Percentiles rank a stretch among this genome's conserved stretches.
phyloP scores from a whole-genome alignment of 2,329 filamentous ascomycete species.

The Alternaria triticina region DNA sequence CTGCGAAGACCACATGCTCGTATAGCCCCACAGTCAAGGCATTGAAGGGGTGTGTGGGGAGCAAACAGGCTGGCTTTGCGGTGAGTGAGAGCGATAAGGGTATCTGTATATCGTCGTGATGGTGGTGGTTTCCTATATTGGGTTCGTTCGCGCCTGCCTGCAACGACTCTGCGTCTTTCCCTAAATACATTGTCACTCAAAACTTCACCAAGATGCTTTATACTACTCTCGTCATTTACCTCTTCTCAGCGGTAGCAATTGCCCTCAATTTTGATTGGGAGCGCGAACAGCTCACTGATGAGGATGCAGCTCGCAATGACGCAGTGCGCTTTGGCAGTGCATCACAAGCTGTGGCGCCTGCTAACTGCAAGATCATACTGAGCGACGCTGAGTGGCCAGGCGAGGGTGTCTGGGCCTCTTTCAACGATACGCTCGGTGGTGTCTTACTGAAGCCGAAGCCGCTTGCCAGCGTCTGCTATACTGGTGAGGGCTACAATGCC shows the following conservation, averaged over 20 bases:
- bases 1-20: neutral
- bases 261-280: conserved; percentile 36
- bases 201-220: neutral
- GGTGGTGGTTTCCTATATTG: neutral
- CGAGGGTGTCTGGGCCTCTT: conserved; percentile 25
- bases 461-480: conserved; percentile 30
- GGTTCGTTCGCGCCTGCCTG: neutral
- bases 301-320: conserved; percentile 20
- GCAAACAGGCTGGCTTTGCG: neutral
- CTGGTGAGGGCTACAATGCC: conserved; percentile 25
- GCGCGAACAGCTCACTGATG: conserved; percentile 26
- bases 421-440: conserved; percentile 33
- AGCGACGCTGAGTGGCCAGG: conserved; percentile 30
- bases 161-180: neutral
- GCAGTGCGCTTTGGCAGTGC: conserved; percentile 22
- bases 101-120: neutral
- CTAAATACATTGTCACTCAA: neutral
- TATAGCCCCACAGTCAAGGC: neutral
- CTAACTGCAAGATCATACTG: conserved; percentile 26
- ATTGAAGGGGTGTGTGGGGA: neutral
- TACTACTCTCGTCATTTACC: neutral
- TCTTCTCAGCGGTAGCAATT: neutral
- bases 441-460: conserved; percentile 30
- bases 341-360: neutral
- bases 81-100: neutral